These are phyloP conservation scores for Lachnellula occidentalis DNA, from an alignment of 2,329 filamentous ascomycete genomes.

Conservation along the genomic window DNA sequence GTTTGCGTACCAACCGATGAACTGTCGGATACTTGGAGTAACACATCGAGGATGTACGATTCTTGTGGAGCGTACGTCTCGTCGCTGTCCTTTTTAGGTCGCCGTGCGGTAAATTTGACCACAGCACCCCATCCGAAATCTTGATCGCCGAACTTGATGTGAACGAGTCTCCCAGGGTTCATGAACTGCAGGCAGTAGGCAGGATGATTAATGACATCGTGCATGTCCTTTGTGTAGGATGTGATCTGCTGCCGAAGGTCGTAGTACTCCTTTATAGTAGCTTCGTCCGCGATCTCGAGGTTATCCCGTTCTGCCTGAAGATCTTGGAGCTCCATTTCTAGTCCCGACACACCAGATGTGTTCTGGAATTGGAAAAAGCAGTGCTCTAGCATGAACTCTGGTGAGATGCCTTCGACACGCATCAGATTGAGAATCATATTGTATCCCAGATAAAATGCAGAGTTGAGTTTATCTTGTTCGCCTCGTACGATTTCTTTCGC, in stretches of 20 bases:
- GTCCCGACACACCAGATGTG: slow-evolving; percentile 72
- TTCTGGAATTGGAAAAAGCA: slow-evolving; percentile 99
- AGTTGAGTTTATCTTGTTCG: slow-evolving; percentile 95
- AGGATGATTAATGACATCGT: slow-evolving; percentile 85
- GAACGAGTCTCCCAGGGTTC: slow-evolving; percentile 80
- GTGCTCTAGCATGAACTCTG: slow-evolving; percentile 96
- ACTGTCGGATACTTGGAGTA: slow-evolving; percentile 58
- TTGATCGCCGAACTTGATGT: slow-evolving; percentile 70
- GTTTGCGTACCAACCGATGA: slow-evolving; percentile 48
- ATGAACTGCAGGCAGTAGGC: slow-evolving; percentile 80
- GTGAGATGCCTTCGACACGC: slow-evolving; percentile 97
- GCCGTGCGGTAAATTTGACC: slow-evolving; percentile 64
- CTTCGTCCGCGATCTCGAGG: slow-evolving; percentile 78
- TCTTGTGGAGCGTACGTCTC: slow-evolving; percentile 65
- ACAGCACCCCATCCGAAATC: slow-evolving; percentile 97
- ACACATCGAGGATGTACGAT: slow-evolving; percentile 75
- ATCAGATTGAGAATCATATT: slow-evolving; percentile 98
- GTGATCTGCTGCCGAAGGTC: slow-evolving; percentile 80
- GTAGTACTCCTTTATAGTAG: slow-evolving; percentile 89
- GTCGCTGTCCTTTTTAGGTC: slow-evolving; percentile 50
- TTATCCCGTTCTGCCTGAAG: slow-evolving; percentile 70
- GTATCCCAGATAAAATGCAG: slow-evolving; percentile 94
- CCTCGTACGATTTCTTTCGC: slow-evolving; percentile 94
- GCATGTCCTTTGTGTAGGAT: slow-evolving; percentile 81
- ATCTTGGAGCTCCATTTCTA: slow-evolving; percentile 78